Base-by-base conservation (phyloP, 352 stramenopile species). In the Phytophthora crassamura region DNA sequence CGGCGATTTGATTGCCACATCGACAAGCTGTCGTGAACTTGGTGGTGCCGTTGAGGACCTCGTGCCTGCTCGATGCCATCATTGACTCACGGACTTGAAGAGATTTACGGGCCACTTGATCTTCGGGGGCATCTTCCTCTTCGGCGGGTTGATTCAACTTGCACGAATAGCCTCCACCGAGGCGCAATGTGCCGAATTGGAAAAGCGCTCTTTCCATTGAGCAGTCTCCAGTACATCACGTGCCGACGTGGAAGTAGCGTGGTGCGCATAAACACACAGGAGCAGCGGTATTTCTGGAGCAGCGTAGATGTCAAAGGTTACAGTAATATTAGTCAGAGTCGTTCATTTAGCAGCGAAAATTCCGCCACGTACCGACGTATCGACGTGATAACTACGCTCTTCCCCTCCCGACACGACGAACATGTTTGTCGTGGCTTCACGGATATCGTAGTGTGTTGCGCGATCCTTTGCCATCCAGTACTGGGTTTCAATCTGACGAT, bases 261-360 rank as follows among this genome's bases (percentile, higher is more conserved):
- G 3, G 51, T 59, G 1, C 51, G 18, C 51, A 59, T 59, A 12
- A 59, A 50, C 5, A 59, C 51, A 35, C 39, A 59, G 1, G 51
- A 59, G n/a, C 51, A 51, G 11, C 39, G 51, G 8, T 59, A 50
- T 59, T 42, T 50, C 38, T 59, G 18, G 4, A 49, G 22, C 0
- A 47, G 12, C 11, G 33, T 16, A 41, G 20, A 49, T 35, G 20
- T 59, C 38, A 34, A 15, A 36, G 11, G 12, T 41, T 33, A 32
- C 39, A 8, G n/a, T 32, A 7, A 30, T 16, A n/a, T n/a, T n/a
- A n/a, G n/a, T n/a, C n/a, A n/a, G n/a, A n/a, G n/a, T n/a, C n/a
- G n/a, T n/a, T n/a, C n/a, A n/a, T n/a, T n/a, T n/a, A n/a, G n/a
- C n/a, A n/a, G n/a, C n/a, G n/a, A n/a, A n/a, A n/a, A n/a, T n/a